Conservation (phyloP, 805 yeast genomes). For the Metschnikowia orientalis region DNA sequence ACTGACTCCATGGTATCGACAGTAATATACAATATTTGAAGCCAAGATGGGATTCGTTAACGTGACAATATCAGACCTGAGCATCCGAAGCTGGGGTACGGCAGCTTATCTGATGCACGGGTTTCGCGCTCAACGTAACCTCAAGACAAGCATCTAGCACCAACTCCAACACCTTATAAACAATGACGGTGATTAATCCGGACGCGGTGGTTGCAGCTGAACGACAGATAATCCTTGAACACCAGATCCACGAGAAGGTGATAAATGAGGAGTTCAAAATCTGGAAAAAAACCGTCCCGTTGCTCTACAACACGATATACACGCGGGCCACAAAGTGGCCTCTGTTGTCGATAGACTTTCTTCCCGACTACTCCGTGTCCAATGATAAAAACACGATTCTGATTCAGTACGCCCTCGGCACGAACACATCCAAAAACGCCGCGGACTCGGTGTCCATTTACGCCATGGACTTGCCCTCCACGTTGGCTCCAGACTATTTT, state of each 20-base stretch:
- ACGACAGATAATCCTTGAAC: slow-evolving; percentile 37
- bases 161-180: slow-evolving; percentile 1
- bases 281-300: slow-evolving; percentile 83
- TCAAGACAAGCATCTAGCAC: slow-evolving; percentile 1
- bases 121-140: slow-evolving; percentile 2
- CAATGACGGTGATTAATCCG: slow-evolving; percentile 2
- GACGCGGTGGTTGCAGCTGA: slow-evolving; percentile 25
- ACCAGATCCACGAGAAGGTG: slow-evolving; percentile 56
- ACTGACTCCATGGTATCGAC: too few relatives aligned
- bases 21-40: too few relatives aligned
- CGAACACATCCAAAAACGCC: slow-evolving; percentile 38
- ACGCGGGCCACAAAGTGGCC: slow-evolving; percentile 70
- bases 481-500: slow-evolving; percentile 38
- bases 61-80: too few relatives aligned
- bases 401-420: slow-evolving; percentile 45
- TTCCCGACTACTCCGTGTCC: slow-evolving; percentile 42
- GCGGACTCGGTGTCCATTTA: slow-evolving; percentile 45
- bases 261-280: slow-evolving; percentile 69
- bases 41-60: too few relatives aligned
- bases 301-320: slow-evolving; percentile 68
- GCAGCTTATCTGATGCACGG: slow-evolving; percentile 3
- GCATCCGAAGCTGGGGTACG: too few relatives aligned
- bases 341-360: slow-evolving; percentile 64
- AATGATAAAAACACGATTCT: slow-evolving; percentile 26
- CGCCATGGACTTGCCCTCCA: slow-evolving; percentile 45